Evolutionary conservation across 2,329 filamentous ascomycete species (phyloP).

Genomic region (Fusarium pilosicola): DNA sequence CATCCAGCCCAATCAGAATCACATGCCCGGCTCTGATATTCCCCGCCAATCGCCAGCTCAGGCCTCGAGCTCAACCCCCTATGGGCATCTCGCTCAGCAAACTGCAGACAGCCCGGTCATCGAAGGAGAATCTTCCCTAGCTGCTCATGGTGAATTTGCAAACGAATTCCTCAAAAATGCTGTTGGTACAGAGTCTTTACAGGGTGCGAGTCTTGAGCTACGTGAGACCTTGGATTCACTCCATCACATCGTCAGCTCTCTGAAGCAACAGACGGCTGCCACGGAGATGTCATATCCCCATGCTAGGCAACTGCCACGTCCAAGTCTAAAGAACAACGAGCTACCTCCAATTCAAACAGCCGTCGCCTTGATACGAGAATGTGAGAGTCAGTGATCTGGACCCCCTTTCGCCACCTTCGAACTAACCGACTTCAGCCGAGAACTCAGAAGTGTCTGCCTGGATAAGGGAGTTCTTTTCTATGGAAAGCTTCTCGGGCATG

Average conservation of each 20-base stretch:
- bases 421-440: constrained; percentile 21
- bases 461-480: constrained; percentile 45
- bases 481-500: constrained; percentile 46
- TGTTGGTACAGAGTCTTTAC: constrained; percentile 44
- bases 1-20: constrained; percentile 14
- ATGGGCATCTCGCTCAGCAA: constrained; percentile 27
- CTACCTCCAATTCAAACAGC: constrained; percentile 41
- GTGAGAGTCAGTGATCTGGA: constrained; percentile 31
- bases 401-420: not conserved
- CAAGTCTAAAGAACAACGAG: constrained; percentile 28
- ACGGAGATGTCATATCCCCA: constrained; percentile 41
- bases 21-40: constrained; percentile 23
- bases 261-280: constrained; percentile 40
- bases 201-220: constrained; percentile 46
- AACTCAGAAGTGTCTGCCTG: constrained; percentile 42
- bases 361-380: constrained; percentile 33
- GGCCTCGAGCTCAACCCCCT: constrained; percentile 29
- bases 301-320: constrained; percentile 35
- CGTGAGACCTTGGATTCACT: constrained; percentile 50
- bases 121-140: constrained; percentile 57
- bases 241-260: constrained; percentile 41
- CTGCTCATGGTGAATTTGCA: constrained; percentile 59
- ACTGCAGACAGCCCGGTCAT: constrained; percentile 47
- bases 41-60: constrained; percentile 25
- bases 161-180: constrained; percentile 56